These are phyloP conservation scores for Hippophae gyantsensis DNA, from an alignment of 306 rosid genomes.

Conservation along the genomic window DNA sequence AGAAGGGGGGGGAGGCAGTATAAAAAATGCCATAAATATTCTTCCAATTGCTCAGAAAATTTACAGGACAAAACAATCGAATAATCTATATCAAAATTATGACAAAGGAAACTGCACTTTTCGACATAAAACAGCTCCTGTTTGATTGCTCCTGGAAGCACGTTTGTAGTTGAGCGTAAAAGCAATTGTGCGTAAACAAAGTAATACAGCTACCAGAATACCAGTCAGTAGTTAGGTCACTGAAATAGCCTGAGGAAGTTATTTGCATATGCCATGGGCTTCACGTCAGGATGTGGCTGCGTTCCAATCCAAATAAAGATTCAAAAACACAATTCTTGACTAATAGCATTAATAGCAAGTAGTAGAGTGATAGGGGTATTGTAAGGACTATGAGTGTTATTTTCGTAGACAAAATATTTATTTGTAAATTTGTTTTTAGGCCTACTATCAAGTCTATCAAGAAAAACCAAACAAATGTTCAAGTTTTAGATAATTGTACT, in stretches of 20 bases:
- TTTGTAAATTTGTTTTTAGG: no score
- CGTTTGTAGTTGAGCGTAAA: constrained; percentile 22
- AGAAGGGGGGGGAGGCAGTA: no score
- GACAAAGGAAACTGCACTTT: constrained; percentile 7
- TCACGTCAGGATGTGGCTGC: constrained; percentile 96
- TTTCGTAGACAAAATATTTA: no score
- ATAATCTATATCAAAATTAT: not conserved
- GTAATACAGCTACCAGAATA: constrained; percentile 9
- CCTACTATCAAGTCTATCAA: no score
- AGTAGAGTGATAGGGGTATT: no score
- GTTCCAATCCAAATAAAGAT: constrained; percentile 12
- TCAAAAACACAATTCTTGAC: not conserved
- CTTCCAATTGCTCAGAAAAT: not conserved
- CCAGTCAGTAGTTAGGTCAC: constrained; percentile 13
- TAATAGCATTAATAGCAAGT: no score
- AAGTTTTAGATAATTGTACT: no score
- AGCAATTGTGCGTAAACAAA: constrained; percentile 20
- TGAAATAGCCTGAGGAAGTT: constrained; percentile 84
- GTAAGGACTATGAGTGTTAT: no score
- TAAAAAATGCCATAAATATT: constrained; percentile 1
- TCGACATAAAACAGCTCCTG: not conserved
- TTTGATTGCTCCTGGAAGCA: constrained; percentile 6
- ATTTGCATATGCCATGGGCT: constrained; percentile 98
- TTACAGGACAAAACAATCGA: not conserved
- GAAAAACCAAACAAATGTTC: no score